Conservation (phyloP, 371 early-diverging fungal genomes). For the Syncephalastrum sp. region DNA sequence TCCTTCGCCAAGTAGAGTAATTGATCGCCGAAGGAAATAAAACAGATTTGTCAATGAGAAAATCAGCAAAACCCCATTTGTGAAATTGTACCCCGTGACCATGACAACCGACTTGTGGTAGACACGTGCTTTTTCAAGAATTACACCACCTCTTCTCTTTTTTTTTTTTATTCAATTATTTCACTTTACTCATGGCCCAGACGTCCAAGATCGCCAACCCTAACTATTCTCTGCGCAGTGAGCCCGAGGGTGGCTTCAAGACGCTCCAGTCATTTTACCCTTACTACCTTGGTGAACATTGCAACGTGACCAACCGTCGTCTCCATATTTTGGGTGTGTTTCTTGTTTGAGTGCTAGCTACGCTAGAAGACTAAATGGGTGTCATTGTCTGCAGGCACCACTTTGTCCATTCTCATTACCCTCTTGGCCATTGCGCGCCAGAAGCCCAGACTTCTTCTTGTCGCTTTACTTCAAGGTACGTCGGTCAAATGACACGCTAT, state of each 20-base stretch:
- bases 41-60: background rate
- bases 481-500: background rate
- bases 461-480: slow-evolving; percentile 36
- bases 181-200: background rate
- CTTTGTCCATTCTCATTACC: slow-evolving; percentile 20
- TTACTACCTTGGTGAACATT: slow-evolving; percentile 68
- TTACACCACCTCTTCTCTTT: background rate
- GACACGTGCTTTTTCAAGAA: background rate
- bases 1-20: background rate
- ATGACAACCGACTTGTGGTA: too few species aligned
- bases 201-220: slow-evolving; percentile 40
- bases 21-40: background rate
- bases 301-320: slow-evolving; percentile 54
- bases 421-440: slow-evolving; percentile 20
- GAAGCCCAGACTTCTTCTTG: slow-evolving; percentile 18
- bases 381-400: slow-evolving; percentile 26
- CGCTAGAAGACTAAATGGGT: background rate
- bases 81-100: too few species aligned
- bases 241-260: slow-evolving; percentile 51
- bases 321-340: slow-evolving; percentile 53
- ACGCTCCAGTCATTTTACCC: slow-evolving; percentile 62
- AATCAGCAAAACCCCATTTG: background rate
- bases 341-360: background rate
- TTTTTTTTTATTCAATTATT: slow-evolving; percentile 5
- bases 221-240: slow-evolving; percentile 51